A percentile compares a stretch with the other conserved stretches of the same genome.
These are phyloP conservation scores for Nakazawaea wyomingensis DNA, from an alignment of 805 yeast genomes.

Conservation along the genomic window DNA sequence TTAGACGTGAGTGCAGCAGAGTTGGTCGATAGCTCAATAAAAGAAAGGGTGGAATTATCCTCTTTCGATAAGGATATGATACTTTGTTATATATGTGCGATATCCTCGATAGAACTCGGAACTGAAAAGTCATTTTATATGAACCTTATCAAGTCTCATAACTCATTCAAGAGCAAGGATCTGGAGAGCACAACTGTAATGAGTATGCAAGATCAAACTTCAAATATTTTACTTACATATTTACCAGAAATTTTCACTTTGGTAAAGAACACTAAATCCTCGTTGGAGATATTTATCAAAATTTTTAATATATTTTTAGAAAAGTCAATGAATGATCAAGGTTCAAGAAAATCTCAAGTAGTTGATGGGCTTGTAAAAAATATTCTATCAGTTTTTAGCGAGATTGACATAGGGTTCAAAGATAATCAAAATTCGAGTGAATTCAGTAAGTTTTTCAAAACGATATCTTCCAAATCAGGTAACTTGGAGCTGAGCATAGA, in stretches of 20 bases:
- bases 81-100: conserved; percentile 37
- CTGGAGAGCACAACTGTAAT: conserved; percentile 6
- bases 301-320: neutral
- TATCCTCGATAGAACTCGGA: conserved; percentile 25
- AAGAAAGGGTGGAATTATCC: conserved; percentile 24
- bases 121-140: conserved; percentile 18
- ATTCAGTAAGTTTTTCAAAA: neutral
- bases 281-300: conserved; percentile 11
- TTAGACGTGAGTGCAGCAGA: conserved; percentile 38
- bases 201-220: conserved; percentile 11
- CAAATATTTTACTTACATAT: conserved; percentile 16
- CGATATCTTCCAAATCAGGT: conserved; percentile 7
- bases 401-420: neutral
- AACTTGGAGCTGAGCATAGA: conserved; percentile 23
- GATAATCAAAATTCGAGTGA: neutral
- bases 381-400: neutral
- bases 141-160: conserved; percentile 13
- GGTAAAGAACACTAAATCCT: conserved; percentile 19
- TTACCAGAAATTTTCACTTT: conserved; percentile 20
- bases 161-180: conserved; percentile 15
- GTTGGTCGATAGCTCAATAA: conserved; percentile 27
- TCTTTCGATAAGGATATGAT: conserved; percentile 23
- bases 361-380: neutral
- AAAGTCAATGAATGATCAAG: neutral
- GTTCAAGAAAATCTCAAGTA: neutral